These are phyloP conservation scores for Tulasnella sp. DNA, from an alignment of 768 basidiomycete genomes.

Conservation along the genomic window DNA sequence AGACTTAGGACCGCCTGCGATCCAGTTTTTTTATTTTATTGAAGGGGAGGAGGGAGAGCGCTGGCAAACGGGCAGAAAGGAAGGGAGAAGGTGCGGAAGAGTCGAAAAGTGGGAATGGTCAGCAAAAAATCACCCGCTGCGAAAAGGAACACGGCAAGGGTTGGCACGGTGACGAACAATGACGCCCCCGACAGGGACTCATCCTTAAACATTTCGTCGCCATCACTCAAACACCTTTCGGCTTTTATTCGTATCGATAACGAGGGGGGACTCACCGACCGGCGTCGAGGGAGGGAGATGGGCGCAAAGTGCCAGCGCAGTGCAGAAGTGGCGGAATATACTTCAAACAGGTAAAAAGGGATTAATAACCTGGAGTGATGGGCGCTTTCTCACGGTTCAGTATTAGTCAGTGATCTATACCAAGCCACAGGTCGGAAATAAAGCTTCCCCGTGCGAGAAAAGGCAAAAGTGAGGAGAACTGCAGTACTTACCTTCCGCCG, in stretches of 20 bases:
- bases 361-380: too few species aligned
- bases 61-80: background rate
- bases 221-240: background rate
- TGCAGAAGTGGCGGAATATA: background rate
- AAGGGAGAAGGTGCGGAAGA: slow-evolving; percentile 4
- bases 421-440: too few species aligned
- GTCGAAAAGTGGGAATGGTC: slow-evolving; percentile 4
- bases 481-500: too few species aligned
- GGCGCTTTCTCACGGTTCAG: background rate
- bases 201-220: background rate
- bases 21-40: slow-evolving; percentile 1
- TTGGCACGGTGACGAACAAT: slow-evolving; percentile 10
- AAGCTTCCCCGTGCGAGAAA: too few species aligned
- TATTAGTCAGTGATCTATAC: background rate
- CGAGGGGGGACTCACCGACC: background rate
- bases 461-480: too few species aligned
- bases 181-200: background rate
- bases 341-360: background rate
- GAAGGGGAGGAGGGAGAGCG: background rate
- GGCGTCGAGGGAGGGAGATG: background rate
- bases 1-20: slow-evolving; percentile 8
- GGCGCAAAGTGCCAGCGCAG: background rate
- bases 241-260: background rate
- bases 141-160: background rate
- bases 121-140: background rate